Evolutionary conservation across 2,329 filamentous ascomycete species (phyloP).

Genomic region (Fusarium humuli): DNA sequence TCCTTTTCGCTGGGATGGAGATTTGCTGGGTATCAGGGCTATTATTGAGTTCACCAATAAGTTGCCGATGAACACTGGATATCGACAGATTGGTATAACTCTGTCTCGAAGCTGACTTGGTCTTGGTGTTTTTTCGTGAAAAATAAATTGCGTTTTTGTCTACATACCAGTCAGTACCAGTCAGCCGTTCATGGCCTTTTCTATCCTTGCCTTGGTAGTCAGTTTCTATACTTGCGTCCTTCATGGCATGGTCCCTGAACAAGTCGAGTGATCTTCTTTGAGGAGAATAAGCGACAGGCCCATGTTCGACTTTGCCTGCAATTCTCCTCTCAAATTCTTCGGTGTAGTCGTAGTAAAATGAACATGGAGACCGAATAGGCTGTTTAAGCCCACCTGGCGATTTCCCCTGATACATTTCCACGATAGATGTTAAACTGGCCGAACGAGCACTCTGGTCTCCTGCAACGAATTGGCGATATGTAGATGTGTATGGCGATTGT

Average conservation of each 20-base stretch:
- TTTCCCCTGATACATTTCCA: constrained; percentile 59
- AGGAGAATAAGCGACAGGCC: constrained; percentile 49
- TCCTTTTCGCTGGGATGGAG: neutral
- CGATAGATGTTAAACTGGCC: constrained; percentile 62
- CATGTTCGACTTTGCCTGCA: constrained; percentile 26
- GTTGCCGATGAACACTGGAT: neutral
- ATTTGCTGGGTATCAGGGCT: neutral
- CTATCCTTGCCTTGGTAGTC: neutral
- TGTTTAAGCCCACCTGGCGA: constrained; percentile 45
- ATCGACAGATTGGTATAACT: neutral
- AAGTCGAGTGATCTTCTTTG: constrained; percentile 43
- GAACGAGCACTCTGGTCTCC: constrained; percentile 56
- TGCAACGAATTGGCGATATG: constrained; percentile 50
- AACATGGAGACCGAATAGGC: constrained; percentile 48
- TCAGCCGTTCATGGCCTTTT: neutral
- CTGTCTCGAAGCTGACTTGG: neutral
- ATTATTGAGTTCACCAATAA: neutral
- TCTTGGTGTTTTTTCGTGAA: neutral
- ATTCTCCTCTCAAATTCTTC: constrained; percentile 60
- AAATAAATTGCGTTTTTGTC: neutral
- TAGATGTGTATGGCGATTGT: constrained; percentile 44
- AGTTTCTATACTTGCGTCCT: neutral
- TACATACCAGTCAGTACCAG: neutral
- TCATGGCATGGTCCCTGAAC: constrained; percentile 40
- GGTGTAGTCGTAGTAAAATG: constrained; percentile 66